Conservation (phyloP, 352 stramenopile genomes). For the Phytophthora tubulina region DNA sequence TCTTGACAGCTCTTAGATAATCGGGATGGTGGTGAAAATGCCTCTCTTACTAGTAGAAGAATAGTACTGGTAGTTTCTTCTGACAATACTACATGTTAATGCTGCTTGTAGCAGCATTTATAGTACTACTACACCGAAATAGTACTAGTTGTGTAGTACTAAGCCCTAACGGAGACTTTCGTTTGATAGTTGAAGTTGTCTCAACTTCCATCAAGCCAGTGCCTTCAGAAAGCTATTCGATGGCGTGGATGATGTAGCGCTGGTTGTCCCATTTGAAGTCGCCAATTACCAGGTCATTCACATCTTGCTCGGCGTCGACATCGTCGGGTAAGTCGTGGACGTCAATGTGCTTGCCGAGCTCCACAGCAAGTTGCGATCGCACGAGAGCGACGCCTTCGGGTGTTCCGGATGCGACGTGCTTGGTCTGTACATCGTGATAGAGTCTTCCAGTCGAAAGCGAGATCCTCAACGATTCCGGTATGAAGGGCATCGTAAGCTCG, state of each 20-base stretch:
- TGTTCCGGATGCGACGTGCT: slow-evolving; percentile 47
- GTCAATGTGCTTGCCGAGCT: slow-evolving; percentile 68
- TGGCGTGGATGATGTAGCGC: slow-evolving; percentile 52
- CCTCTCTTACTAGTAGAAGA: no score
- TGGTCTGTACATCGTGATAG: slow-evolving; percentile 75
- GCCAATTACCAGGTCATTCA: slow-evolving; percentile 40
- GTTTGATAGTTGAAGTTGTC: slow-evolving; percentile 26
- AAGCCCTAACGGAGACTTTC: neutral
- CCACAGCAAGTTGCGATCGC: slow-evolving; percentile 77
- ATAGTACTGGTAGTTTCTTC: no score
- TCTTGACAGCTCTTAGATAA: no score
- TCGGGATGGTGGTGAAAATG: no score
- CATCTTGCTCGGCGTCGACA: slow-evolving; percentile 9
- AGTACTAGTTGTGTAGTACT: no score
- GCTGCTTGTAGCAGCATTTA: no score
- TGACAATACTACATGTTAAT: no score
- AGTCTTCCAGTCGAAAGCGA: slow-evolving; percentile 73
- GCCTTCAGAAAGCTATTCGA: slow-evolving; percentile 36
- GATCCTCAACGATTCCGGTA: slow-evolving; percentile 63
- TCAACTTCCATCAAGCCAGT: neutral
- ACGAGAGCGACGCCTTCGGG: slow-evolving; percentile 61
- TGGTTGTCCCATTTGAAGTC: slow-evolving; percentile 65
- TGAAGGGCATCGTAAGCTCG: slow-evolving; percentile 63
- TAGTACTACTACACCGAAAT: no score
- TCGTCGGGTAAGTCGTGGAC: slow-evolving; percentile 51